A percentile compares a stretch with the other conserved stretches of the same genome.
Conservation (phyloP, 176 grass and related monocot species). For the Elaeis guineensis region DNA sequence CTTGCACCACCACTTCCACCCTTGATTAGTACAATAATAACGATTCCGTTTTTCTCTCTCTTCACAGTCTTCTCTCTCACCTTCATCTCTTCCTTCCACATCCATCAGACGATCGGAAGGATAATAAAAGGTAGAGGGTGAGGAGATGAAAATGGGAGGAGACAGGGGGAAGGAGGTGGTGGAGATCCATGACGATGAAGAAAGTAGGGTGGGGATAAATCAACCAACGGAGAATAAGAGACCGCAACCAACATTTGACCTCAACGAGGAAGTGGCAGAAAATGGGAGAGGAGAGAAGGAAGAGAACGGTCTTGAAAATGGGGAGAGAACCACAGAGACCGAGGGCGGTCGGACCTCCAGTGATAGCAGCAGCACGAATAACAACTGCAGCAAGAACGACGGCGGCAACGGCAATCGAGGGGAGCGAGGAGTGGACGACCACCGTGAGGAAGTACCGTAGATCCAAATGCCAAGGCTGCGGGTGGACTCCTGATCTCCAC, state of each 20-base stretch:
- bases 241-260: too few relatives aligned
- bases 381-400: too few relatives aligned
- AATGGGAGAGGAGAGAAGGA: too few relatives aligned
- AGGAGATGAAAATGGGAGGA: slow-evolving; percentile 3
- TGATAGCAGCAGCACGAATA: too few relatives aligned
- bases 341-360: too few relatives aligned
- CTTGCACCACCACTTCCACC: too few relatives aligned
- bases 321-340: too few relatives aligned
- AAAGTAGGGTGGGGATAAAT: slow-evolving; percentile 11
- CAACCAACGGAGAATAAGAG: too few relatives aligned
- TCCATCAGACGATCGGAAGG: slow-evolving; percentile 8
- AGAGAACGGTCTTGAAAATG: too few relatives aligned
- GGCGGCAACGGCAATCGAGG: background rate
- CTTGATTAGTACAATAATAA: too few relatives aligned
- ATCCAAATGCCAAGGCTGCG: slow-evolving; percentile 67
- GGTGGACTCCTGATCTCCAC: slow-evolving; percentile 92
- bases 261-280: too few relatives aligned
- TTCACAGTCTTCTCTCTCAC: slow-evolving; percentile 18
- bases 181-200: slow-evolving; percentile 34
- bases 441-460: slow-evolving; percentile 78
- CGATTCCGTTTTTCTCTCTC: too few relatives aligned
- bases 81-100: slow-evolving; percentile 41
- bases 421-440: background rate
- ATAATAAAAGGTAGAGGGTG: slow-evolving; percentile 20
- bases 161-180: slow-evolving; percentile 36